Percentiles rank a stretch among this genome's conserved stretches.
Evolutionary conservation across 2,329 filamentous ascomycete species (phyloP).

Genomic region (Rhinocladiella mackenziei): DNA sequence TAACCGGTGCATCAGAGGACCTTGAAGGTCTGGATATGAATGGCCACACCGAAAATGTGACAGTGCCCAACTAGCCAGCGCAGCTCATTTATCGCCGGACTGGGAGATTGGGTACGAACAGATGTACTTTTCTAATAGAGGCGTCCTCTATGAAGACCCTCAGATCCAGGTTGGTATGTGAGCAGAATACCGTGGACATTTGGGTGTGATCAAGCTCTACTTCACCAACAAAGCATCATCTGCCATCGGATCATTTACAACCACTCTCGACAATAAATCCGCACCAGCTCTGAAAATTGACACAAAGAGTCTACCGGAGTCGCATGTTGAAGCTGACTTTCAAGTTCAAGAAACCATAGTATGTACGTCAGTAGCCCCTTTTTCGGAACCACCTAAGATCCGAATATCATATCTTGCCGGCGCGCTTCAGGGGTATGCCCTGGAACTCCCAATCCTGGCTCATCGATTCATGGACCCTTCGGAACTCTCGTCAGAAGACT

Average conservation of each 20-base stretch:
- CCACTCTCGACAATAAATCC: constrained; percentile 72
- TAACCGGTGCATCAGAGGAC: constrained; percentile 59
- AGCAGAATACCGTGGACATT: constrained; percentile 90
- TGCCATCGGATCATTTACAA: constrained; percentile 85
- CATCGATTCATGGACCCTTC: constrained; percentile 98
- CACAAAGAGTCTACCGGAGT: constrained; percentile 82
- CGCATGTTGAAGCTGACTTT: constrained; percentile 65
- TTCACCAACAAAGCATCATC: constrained; percentile 91
- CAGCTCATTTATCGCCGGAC: constrained; percentile 85
- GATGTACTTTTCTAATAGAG: constrained; percentile 73
- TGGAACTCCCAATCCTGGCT: constrained; percentile 80
- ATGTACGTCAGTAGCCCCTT: constrained; percentile 81
- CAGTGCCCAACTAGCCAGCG: constrained; percentile 83
- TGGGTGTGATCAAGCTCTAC: constrained; percentile 92
- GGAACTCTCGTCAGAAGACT: constrained; percentile 81
- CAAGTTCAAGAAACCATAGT: constrained; percentile 93
- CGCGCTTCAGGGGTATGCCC: constrained; percentile 82
- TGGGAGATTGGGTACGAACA: constrained; percentile 90
- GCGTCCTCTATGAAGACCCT: constrained; percentile 88
- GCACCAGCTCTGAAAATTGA: constrained; percentile 73
- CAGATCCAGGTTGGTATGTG: constrained; percentile 90
- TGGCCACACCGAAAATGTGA: constrained; percentile 49
- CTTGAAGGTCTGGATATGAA: constrained; percentile 79
- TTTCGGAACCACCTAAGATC: constrained; percentile 81
- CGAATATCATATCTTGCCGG: constrained; percentile 92